Evolutionary conservation across 176 grass and related monocot species (phyloP), one percentile per base, ranked within the genome.

Genomic region (Lolium multiflorum): DNA sequence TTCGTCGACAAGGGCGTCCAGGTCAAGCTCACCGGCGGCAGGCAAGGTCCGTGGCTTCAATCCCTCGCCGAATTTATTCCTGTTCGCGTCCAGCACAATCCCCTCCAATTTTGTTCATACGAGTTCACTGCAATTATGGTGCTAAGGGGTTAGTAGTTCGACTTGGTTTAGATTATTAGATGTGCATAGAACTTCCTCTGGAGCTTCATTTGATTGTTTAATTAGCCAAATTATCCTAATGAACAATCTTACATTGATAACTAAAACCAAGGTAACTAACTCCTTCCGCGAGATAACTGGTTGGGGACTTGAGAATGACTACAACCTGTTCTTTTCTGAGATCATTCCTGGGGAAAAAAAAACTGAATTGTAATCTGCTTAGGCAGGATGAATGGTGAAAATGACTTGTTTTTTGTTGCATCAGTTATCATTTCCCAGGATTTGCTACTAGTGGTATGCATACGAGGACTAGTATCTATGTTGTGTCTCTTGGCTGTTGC

Each of bases 1-100:
- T 95, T 98, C 82, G 92, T 98, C 62, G 96, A 95, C 90, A 98
- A 95, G 82, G 93, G 96, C 69, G 91, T 98, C 21, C 96, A 95
- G 82, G 91, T 98, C 86, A 98, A 98, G 89, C 88, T 95, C 81
- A 98, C 96, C 37, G 96, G 96, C 73, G 96, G 93, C 77, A 87
- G 96, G 72, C 93, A 98, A 88, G 93, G 93, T 98, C 59, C 31
- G 91, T 95, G 39, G 7, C 50, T 50, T 25, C 13, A 13, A 26
- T 16, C 21, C 21, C 43, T 15, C 22, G 37, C 81, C 22, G 6
- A 21, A 52, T 21, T 39, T 0, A 10, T 20, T 17, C 28, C 3
- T 68, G 7, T 2, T n/a, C 72, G 6, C 12, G 12, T 51, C 47
- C 14, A 26, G 1, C 13, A 59, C 18, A n/a, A 22, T 20, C 2